Evolutionary conservation across 805 yeast genomes (phyloP).

Genomic region (Saturnispora halmiae): DNA sequence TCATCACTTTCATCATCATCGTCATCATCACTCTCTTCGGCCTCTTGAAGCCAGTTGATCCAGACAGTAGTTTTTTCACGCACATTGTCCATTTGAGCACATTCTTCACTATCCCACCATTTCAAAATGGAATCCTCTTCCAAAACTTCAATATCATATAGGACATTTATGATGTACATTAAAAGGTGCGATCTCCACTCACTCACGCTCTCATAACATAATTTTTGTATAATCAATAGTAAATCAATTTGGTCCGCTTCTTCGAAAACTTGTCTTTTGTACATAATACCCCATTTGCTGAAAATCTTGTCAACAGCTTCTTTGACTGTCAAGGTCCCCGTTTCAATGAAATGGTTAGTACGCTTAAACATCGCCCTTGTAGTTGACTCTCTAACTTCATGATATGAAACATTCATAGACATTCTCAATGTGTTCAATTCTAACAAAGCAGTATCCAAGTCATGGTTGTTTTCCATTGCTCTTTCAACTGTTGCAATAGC

Average conservation of each 20-base stretch:
- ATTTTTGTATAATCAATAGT: constrained; percentile 40
- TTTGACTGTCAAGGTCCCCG: constrained; percentile 67
- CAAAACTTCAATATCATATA: constrained; percentile 75
- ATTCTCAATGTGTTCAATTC: constrained; percentile 91
- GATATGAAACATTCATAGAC: constrained; percentile 95
- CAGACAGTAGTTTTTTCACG: constrained; percentile 57
- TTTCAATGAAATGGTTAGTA: constrained; percentile 62
- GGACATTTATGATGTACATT: constrained; percentile 42
- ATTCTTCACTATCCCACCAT: constrained; percentile 68
- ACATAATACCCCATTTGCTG: constrained; percentile 71
- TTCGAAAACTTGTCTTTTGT: constrained; percentile 79
- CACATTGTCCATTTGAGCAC: constrained; percentile 34
- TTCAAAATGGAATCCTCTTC: constrained; percentile 69
- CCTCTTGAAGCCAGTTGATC: constrained; percentile 81
- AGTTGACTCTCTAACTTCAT: constrained; percentile 83
- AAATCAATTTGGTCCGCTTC: constrained; percentile 70
- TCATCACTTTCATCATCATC: no score
- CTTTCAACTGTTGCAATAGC: constrained; percentile 91
- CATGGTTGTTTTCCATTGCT: constrained; percentile 88
- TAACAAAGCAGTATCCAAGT: constrained; percentile 81
- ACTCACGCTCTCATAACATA: constrained; percentile 36
- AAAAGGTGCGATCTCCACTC: constrained; percentile 42
- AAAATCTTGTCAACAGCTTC: constrained; percentile 73
- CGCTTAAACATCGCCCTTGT: constrained; percentile 60
- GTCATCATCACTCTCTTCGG: constrained; percentile 36